Conservation (phyloP, 1,284 basidiomycete species). For the Cystobasidiaceae sp. region DNA sequence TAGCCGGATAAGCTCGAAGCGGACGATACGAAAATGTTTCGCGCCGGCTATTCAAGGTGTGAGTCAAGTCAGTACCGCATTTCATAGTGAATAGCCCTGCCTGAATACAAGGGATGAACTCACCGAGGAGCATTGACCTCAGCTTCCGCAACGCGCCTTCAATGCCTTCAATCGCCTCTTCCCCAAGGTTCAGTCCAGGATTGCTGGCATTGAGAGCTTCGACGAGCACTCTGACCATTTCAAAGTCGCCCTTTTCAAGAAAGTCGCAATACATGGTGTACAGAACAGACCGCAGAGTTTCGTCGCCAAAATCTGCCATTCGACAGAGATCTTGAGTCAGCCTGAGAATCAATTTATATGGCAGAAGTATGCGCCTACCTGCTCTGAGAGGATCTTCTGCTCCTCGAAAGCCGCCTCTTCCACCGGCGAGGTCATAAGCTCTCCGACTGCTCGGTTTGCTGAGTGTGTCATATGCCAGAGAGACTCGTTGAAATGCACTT, state of each 20-base stretch:
- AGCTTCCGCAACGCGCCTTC: conserved; percentile 46
- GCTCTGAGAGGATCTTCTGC: neutral
- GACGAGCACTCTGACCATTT: conserved; percentile 59
- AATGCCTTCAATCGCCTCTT: conserved; percentile 47
- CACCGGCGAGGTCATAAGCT: conserved; percentile 58
- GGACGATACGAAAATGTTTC: conserved; percentile 66
- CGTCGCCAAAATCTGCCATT: conserved; percentile 57
- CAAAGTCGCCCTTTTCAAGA: conserved; percentile 67
- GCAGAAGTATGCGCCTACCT: neutral
- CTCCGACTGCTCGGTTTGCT: conserved; percentile 64
- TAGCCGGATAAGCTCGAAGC: conserved; percentile 64
- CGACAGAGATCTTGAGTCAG: neutral
- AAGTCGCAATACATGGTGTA: conserved; percentile 72
- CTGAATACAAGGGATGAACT: neutral
- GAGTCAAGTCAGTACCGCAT: neutral
- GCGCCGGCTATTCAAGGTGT: conserved; percentile 60
- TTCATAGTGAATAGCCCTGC: neutral
- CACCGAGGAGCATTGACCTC: conserved; percentile 44
- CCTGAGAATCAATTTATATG: neutral
- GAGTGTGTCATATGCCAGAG: conserved; percentile 73
- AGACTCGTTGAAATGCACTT: conserved; percentile 75
- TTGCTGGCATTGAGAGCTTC: conserved; percentile 61
- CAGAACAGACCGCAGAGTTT: conserved; percentile 68
- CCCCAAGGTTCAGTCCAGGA: conserved; percentile 44
- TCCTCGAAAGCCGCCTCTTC: conserved; percentile 34